Percentiles rank a stretch among this genome's conserved stretches.
These are phyloP conservation scores for Psidium friedrichsthalianum DNA, from an alignment of 345 rosid genomes.

Conservation along the genomic window DNA sequence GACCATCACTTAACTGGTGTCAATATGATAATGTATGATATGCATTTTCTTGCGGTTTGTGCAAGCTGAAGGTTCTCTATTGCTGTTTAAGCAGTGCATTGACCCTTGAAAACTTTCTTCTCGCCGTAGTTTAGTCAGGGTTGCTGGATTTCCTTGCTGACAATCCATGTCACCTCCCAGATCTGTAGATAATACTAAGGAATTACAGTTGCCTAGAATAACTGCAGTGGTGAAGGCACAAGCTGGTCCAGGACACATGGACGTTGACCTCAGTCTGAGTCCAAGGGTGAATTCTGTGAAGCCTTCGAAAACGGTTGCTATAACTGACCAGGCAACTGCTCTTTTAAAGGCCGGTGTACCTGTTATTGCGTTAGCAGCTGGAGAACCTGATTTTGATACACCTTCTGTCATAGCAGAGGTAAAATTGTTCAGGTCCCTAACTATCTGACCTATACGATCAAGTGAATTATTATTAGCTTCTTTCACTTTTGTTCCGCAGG, in stretches of 20 bases:
- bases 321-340: conserved; percentile 88
- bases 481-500: conserved; percentile 25
- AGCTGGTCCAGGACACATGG: conserved; percentile 17
- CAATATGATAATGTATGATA: background rate
- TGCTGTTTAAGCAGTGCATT: background rate
- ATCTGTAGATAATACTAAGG: conserved; percentile 15
- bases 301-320: conserved; percentile 90
- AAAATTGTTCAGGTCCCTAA: background rate
- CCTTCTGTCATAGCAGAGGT: conserved; percentile 76
- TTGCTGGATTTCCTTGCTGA: background rate
- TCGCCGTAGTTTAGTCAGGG: background rate
- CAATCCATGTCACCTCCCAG: conserved; percentile 10
- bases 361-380: conserved; percentile 86
- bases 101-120: background rate
- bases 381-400: conserved; percentile 96
- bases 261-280: conserved; percentile 64
- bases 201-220: conserved; percentile 12
- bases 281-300: conserved; percentile 76
- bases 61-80: background rate
- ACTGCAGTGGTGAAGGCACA: conserved; percentile 35
- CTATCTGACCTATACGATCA: background rate
- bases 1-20: background rate
- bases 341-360: conserved; percentile 86
- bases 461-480: background rate
- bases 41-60: background rate